Base-by-base conservation (phyloP, 139 green algal species). In the Auxenochlorella protothecoides region DNA sequence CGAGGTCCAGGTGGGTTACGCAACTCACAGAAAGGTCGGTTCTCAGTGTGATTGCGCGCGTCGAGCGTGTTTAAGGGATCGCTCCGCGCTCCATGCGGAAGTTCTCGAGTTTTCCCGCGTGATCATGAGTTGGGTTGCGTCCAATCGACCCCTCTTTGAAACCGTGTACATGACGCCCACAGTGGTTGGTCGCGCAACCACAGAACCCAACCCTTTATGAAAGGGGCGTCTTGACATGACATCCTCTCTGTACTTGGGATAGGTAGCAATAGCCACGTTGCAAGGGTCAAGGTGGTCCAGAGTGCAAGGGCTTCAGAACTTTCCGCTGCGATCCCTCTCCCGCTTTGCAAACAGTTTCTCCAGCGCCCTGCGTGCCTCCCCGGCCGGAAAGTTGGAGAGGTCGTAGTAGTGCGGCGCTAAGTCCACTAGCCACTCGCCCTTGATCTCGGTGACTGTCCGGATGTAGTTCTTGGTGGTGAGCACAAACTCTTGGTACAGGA, bases 401-500 rank as follows among this genome's bases (percentile, higher is more conserved):
- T 98, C 95, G 74, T 91, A 99, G 89, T 99, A 99, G 79, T 99
- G 95, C 11, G 87, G 85, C 11, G 93, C 88, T 6, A 98, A 80
- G 77, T 98, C 93, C 12, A 97, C 74, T 16, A 98, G 84, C 95
- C 95, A 99, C 78, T 98, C 89, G 61, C 92, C 95, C 77, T 93
- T 90, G 75, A 98, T 89, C 68, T 97, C 90, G 0, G 85, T 92
- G 55, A 90, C 87, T 4, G 89, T 96, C 73, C 95, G 85, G 72
- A 99, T 98, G 84, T 97, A 99, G 83, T 99, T 98, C 69, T 88
- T 88, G 16, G 79, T 90, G 14, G 95, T 99, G 63, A 99, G 82
- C 72, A 99, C 95, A 88, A 99, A 99, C 80, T 99, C 95, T 68
- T 99, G 92, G 84, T 99, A 99, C 74, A 98, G 65, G 55, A 92